Percentiles rank a stretch among this genome's conserved stretches.
Evolutionary conservation across 441 rosid species (phyloP).

Genomic region (Gossypium lobatum): DNA sequence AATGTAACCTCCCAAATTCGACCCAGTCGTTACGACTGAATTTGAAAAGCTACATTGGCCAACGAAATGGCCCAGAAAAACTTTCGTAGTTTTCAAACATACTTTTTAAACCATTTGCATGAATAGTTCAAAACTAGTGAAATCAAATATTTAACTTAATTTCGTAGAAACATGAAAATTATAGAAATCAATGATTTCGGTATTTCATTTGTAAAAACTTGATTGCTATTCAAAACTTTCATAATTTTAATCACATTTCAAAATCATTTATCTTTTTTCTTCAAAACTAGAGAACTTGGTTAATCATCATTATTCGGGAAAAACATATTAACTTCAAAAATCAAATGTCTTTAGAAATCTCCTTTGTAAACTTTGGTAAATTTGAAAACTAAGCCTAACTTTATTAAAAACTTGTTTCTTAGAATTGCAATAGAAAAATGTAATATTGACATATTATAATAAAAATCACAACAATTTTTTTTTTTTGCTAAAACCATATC

Average conservation of each 20-base stretch:
- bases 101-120: background rate
- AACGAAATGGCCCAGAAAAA: background rate
- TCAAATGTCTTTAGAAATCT: no score
- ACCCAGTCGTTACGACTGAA: background rate
- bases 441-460: no score
- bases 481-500: background rate
- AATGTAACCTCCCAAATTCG: background rate
- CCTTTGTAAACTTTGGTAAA: background rate
- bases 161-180: background rate
- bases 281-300: background rate
- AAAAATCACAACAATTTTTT: background rate
- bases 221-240: background rate
- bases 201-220: background rate
- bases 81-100: background rate
- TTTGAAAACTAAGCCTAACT: background rate
- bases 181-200: background rate
- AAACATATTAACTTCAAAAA: background rate
- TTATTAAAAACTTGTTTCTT: background rate
- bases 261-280: background rate
- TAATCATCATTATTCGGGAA: background rate
- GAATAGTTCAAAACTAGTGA: background rate
- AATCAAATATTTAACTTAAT: no score
- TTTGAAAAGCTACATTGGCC: background rate
- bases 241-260: background rate
- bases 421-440: background rate